Base-by-base conservation (phyloP, 2,329 filamentous ascomycete genomes). In the Macrophomina tecta region DNA sequence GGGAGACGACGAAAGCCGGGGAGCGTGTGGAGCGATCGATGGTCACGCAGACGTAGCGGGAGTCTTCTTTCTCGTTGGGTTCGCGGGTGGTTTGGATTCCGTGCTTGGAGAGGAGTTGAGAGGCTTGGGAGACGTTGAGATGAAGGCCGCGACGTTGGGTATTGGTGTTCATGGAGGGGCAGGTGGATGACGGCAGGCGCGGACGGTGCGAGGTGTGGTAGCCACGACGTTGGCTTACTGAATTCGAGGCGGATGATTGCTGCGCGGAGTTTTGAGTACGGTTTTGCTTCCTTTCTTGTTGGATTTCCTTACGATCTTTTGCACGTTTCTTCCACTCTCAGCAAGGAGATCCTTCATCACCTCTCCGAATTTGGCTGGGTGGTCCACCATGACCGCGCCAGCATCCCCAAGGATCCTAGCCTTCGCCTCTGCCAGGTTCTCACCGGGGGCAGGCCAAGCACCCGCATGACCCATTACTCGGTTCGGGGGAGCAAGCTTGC, bases 391-490 rank as follows among this genome's bases (percentile, higher is more conserved):
- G 0, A 85, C 86, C 0, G 86, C 90, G 2, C 90, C 90, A 12
- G 85, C 90, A 65, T 84, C 81, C 74, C 88, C 80, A n/a, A 94
- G 82, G 1, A 87, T 85, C 49, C 83, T 84, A 68, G 90, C 87
- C 77, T 94, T 94, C n/a, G 84, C 82, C 46, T 82, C 79, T 0
- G 89, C 86, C 68, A 83, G 83, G 3, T 88, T 85, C 74, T 94
- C 90, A 23, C 89, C 89, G 6, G 87, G 84, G 1, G 88, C 84
- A 64, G 84, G 82, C 82, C 91, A 92, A 14, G 91, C 91, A 51
- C 91, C 91, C 9, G 91, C 90, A 75, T 94, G 91, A 9, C 91
- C 91, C 90, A 94, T 93, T 51, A 92, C 85, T 28, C 86, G 84
- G 14, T 88, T 88, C 16, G 82, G 80, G 5, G 85, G 84, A n/a